phyloP scores from a whole-genome alignment of 192 early-diverging fungal species.

The Fimicolochytrium jonesii region DNA sequence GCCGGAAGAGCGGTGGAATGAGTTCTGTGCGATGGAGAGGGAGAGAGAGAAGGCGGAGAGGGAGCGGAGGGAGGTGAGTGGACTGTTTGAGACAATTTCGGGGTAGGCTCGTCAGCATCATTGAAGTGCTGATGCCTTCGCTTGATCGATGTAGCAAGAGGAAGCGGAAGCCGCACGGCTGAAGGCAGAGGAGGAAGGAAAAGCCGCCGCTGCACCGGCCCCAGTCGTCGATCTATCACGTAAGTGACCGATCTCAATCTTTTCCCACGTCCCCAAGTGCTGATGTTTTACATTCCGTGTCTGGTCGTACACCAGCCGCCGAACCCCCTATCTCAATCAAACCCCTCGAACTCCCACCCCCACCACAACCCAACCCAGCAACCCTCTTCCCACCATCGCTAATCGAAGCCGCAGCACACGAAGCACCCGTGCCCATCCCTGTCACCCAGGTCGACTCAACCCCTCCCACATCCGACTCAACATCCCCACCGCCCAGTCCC shows the following conservation, averaged over 20 bases:
- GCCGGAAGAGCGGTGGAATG: slow-evolving; percentile 22
- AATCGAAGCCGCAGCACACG: neutral
- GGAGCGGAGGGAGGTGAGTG: slow-evolving; percentile 11
- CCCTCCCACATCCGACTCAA: neutral
- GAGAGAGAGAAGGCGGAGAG: slow-evolving; percentile 1
- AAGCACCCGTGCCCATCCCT: neutral
- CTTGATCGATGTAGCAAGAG: neutral
- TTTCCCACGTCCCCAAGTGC: too few species aligned
- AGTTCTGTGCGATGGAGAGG: slow-evolving; percentile 11
- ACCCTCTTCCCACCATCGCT: neutral
- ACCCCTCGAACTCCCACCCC: neutral
- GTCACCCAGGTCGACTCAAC: neutral
- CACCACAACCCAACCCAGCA: neutral
- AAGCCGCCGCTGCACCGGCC: neutral
- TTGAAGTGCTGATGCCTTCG: neutral
- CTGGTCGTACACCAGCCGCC: neutral
- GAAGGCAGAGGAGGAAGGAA: neutral
- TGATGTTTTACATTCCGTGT: too few species aligned
- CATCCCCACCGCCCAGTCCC: neutral
- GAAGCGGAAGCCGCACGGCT: too few species aligned
- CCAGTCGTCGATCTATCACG: too few species aligned
- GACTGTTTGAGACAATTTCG: neutral
- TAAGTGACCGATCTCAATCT: too few species aligned
- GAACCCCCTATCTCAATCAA: neutral
- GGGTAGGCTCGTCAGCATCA: neutral